phyloP scores from a whole-genome alignment of 768 basidiomycete genomes.

The Rhodocollybia butyracea region DNA sequence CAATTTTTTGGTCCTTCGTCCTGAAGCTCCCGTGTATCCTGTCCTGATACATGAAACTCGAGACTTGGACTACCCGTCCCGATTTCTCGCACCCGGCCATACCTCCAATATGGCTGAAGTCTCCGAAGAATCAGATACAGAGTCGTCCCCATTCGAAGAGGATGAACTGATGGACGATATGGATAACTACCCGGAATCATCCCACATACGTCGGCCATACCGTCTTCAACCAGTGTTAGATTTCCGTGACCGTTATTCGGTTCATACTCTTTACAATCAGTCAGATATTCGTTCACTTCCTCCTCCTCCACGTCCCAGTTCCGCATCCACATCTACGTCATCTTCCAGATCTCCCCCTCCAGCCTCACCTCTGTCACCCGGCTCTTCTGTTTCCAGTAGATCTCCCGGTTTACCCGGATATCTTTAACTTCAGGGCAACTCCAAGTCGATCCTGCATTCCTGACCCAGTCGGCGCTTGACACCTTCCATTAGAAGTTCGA shows the following conservation, averaged over 20 bases:
- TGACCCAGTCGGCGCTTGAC: no score
- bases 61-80: background rate
- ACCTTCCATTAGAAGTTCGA: no score
- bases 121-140: slow-evolving; percentile 6
- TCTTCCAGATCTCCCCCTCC: background rate
- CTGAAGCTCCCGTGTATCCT: slow-evolving; percentile 5
- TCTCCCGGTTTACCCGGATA: background rate
- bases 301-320: background rate
- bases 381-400: background rate
- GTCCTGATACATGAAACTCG: background rate
- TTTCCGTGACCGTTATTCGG: background rate
- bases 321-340: no score
- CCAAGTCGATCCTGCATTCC: background rate
- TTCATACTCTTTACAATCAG: background rate
- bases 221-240: slow-evolving; percentile 7
- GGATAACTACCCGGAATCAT: background rate
- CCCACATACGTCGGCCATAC: background rate
- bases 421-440: slow-evolving; percentile 3
- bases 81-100: background rate
- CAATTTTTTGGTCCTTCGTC: background rate
- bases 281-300: slow-evolving; percentile 5
- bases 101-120: background rate
- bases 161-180: slow-evolving; percentile 3
- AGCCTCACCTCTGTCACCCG: background rate
- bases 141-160: background rate